A percentile compares a stretch with the other conserved stretches of the same genome.
Evolutionary conservation across 2,329 filamentous ascomycete species (phyloP).

Genomic region (Purpureocillium lavendulum): DNA sequence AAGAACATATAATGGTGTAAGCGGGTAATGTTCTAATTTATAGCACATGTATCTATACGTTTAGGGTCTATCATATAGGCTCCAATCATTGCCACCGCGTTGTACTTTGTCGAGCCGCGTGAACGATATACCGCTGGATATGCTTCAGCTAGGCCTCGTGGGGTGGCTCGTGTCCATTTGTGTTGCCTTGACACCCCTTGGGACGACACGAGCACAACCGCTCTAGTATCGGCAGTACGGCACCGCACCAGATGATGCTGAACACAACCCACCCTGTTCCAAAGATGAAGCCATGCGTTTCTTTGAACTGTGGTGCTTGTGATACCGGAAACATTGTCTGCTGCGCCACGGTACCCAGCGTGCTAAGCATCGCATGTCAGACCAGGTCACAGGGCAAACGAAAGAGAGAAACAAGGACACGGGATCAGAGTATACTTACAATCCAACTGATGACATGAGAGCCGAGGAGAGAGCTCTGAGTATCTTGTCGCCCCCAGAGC

Average conservation of each 20-base stretch:
- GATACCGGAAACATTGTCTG: constrained; percentile 4
- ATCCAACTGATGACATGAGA: constrained; percentile 8
- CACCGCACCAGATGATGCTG: constrained; percentile 4
- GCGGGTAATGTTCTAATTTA: no score
- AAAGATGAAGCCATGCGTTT: constrained; percentile 3
- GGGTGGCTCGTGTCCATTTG: no score
- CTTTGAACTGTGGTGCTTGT: constrained; percentile 4
- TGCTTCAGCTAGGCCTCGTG: no score
- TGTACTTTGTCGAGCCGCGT: no score
- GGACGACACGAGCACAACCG: constrained; percentile 2
- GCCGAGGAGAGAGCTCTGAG: constrained; percentile 4
- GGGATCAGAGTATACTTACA: no score
- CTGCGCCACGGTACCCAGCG: constrained; percentile 6
- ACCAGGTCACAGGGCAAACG: no score
- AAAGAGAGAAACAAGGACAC: background rate
- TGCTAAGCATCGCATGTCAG: background rate
- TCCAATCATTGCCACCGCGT: no score
- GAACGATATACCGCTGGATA: no score
- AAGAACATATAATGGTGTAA: no score
- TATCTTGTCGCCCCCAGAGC: constrained; percentile 7
- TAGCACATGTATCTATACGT: no score
- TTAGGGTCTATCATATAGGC: no score
- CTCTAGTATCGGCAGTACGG: constrained; percentile 2
- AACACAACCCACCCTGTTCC: constrained; percentile 5
- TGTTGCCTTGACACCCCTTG: no score